phyloP scores from a whole-genome alignment of 1,284 basidiomycete species.

The Trichosporon faecale region DNA sequence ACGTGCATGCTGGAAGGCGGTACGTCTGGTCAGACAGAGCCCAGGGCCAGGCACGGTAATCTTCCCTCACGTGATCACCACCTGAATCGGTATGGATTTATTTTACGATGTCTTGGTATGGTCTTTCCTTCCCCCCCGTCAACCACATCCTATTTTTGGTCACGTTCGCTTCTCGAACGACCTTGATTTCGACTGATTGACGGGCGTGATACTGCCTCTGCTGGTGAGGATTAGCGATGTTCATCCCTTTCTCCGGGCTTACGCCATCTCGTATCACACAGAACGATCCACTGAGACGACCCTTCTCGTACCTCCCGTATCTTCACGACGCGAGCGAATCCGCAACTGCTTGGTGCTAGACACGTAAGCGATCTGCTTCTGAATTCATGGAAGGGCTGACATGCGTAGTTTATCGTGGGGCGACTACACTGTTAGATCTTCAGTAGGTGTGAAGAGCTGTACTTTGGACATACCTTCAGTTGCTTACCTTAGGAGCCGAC shows the following conservation, averaged over 20 bases:
- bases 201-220: slow-evolving; percentile 5
- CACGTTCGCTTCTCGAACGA: background rate
- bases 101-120: background rate
- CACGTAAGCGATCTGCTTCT: background rate
- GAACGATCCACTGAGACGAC: background rate
- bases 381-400: background rate
- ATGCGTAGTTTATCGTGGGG: background rate
- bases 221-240: slow-evolving; percentile 1
- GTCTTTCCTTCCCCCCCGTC: slow-evolving; percentile 11
- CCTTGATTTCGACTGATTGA: slow-evolving; percentile 9
- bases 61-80: background rate
- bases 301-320: background rate
- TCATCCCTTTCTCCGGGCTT: background rate
- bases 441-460: background rate
- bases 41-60: slow-evolving; percentile 6
- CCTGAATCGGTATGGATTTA: background rate
- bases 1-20: too few relatives aligned
- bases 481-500: background rate
- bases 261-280: background rate
- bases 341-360: background rate
- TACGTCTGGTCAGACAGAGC: too few relatives aligned
- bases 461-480: background rate
- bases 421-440: background rate
- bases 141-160: slow-evolving; percentile 8
- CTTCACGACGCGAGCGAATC: background rate